Conservation (phyloP, 805 yeast genomes). For the Starmerella powellii region DNA sequence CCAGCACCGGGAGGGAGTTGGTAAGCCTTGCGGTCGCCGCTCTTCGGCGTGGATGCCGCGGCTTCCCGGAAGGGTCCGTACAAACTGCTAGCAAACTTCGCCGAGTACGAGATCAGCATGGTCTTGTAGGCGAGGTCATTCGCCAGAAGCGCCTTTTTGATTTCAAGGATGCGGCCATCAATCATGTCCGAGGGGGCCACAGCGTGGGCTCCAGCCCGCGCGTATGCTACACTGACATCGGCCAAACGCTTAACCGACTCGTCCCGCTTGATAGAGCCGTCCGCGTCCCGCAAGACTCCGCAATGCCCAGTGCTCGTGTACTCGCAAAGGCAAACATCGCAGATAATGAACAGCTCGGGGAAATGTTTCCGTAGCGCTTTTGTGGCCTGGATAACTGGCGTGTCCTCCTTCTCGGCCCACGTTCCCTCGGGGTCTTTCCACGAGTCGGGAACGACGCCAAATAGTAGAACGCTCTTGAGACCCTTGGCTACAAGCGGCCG, state of each 20-base stretch:
- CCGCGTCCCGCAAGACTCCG: conserved; percentile 70
- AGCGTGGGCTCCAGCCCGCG: conserved; percentile 87
- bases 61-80: conserved; percentile 98
- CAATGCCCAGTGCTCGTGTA: conserved; percentile 98
- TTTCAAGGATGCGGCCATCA: conserved; percentile 85
- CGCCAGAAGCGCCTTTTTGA: conserved; percentile 69
- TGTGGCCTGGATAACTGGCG: conserved; percentile 81
- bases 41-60: conserved; percentile 79
- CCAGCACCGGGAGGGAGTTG: conserved; percentile 89
- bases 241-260: conserved; percentile 71
- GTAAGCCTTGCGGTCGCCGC: conserved; percentile 85
- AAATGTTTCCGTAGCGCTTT: conserved; percentile 50
- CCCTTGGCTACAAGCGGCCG: conserved; percentile 65
- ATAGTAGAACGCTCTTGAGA: conserved; percentile 68
- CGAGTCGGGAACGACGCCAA: conserved; percentile 72
- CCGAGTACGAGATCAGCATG: conserved; percentile 85
- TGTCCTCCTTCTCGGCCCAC: conserved; percentile 89
- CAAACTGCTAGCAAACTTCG: conserved; percentile 79
- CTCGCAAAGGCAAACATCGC: conserved; percentile 95
- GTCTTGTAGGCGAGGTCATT: conserved; percentile 77
- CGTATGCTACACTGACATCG: conserved; percentile 89
- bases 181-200: conserved; percentile 98
- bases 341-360: conserved; percentile 76
- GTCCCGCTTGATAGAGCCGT: conserved; percentile 71
- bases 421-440: conserved; percentile 73